phyloP scores from a whole-genome alignment of 2,329 filamentous ascomycete species.

The Raffaelea ambrosiae region DNA sequence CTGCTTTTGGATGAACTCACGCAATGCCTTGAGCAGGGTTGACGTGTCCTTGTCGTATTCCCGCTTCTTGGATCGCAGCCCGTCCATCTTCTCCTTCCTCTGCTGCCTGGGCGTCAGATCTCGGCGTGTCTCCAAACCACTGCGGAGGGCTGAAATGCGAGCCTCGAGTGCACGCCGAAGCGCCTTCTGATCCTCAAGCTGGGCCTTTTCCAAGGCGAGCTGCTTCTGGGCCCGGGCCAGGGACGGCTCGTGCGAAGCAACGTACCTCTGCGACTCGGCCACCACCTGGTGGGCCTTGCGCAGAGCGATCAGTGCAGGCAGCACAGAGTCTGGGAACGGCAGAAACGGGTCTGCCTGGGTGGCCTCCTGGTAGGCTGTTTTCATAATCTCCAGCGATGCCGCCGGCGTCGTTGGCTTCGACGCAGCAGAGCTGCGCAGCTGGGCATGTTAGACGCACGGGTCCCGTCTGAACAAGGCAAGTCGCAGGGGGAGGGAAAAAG shows the following conservation, averaged over 20 bases:
- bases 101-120: slow-evolving; percentile 32
- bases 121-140: slow-evolving; percentile 47
- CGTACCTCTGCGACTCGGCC: slow-evolving; percentile 52
- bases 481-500: neutral
- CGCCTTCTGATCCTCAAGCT: slow-evolving; percentile 45
- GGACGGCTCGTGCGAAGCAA: slow-evolving; percentile 33
- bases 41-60: slow-evolving; percentile 53
- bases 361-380: slow-evolving; percentile 57
- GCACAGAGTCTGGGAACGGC: slow-evolving; percentile 55
- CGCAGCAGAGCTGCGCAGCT: slow-evolving; percentile 14
- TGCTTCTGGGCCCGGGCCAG: slow-evolving; percentile 34
- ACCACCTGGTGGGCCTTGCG: slow-evolving; percentile 58
- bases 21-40: slow-evolving; percentile 54
- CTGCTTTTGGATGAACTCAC: slow-evolving; percentile 61
- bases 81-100: slow-evolving; percentile 52
- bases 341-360: slow-evolving; percentile 55
- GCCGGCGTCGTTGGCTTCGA: slow-evolving; percentile 12
- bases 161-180: slow-evolving; percentile 44
- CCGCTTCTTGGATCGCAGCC: slow-evolving; percentile 50
- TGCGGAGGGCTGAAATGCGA: slow-evolving; percentile 51
- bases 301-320: slow-evolving; percentile 65
- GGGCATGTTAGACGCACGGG: neutral
- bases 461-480: neutral
- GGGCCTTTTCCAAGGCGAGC: slow-evolving; percentile 41
- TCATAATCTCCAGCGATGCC: slow-evolving; percentile 42